Evolutionary conservation across 2,329 filamentous ascomycete species (phyloP), one percentile per base, ranked within the genome.

Genomic region (Shiraia sp.): DNA sequence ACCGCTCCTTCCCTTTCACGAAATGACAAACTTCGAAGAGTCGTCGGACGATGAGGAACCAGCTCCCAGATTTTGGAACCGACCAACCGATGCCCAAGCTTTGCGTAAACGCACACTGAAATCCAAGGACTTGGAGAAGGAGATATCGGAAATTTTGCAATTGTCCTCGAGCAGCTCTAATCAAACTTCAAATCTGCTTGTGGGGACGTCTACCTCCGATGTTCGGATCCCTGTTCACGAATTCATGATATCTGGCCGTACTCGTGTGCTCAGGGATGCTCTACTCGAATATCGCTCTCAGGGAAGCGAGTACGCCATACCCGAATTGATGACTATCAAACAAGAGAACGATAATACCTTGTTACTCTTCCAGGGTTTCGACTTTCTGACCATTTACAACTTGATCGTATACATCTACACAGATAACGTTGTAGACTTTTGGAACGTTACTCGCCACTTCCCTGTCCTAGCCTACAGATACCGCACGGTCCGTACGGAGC

Each of bases 351-450:
- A 77, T 5, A 79, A 77, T 31, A 71, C 77, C 1, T 66, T 84
- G 8, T 61, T 96, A 14, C 79, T 80, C 0, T 85, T 97, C 37
- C 73, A 81, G 14, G 79, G 81, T 2, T 70, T 92, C 10, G 90
- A 96, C 61, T 77, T 93, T 26, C 75, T 95, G 24, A 86, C 89
- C 1, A 63, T 96, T 6, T 73, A 96, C 42, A 92, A 96, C 55
- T 56, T 97, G 8, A 80, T 87, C 1, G 74, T 92, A 8, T 96
- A 89, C 58, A 64, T 86, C 6, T 97, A 97, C 65, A 85, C 84
- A 5, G 93, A 97, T 61, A 77, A 75, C 3, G 73, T 91, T 12
- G 77, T 96, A 23, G 89, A 93, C 45, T 87, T 91, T 13, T 97
- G 93, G 93, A 88, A 91, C 52, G 85, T 87, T 49, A 85, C 85